Percentiles rank a stretch among this genome's conserved stretches.
Conservation (phyloP, 2,329 filamentous ascomycete genomes). For the Colletotrichum cordylinicola region DNA sequence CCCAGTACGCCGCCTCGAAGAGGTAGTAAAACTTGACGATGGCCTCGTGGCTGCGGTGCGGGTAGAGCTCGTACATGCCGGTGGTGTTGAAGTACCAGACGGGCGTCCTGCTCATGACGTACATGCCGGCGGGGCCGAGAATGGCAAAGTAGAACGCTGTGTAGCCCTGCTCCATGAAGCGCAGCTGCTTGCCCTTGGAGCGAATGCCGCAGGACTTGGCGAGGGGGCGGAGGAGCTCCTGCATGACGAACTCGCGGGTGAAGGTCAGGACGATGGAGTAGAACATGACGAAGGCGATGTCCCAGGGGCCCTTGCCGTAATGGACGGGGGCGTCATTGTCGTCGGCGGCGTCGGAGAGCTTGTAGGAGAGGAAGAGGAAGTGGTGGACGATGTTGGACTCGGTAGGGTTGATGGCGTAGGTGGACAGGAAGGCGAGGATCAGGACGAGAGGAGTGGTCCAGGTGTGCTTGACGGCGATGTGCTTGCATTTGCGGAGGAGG, state of each 20-base stretch:
- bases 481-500: constrained; percentile 19
- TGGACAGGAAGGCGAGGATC: constrained; percentile 54
- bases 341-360: constrained; percentile 49
- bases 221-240: constrained; percentile 69
- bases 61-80: constrained; percentile 75
- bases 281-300: constrained; percentile 74
- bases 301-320: constrained; percentile 73
- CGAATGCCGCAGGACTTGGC: constrained; percentile 64
- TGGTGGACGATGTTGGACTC: constrained; percentile 68
- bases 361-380: constrained; percentile 76
- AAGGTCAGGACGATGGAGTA: constrained; percentile 76
- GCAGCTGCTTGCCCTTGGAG: constrained; percentile 66
- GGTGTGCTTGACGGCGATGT: constrained; percentile 21
- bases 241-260: constrained; percentile 78
- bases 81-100: constrained; percentile 79
- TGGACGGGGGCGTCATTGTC: constrained; percentile 48
- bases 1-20: constrained; percentile 77
- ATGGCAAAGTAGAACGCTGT: constrained; percentile 74
- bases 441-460: constrained; percentile 61
- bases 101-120: constrained; percentile 72
- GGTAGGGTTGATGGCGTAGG: constrained; percentile 68
- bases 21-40: constrained; percentile 79
- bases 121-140: constrained; percentile 71
- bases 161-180: constrained; percentile 81
- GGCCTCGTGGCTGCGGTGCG: constrained; percentile 69